Percentiles rank a stretch among this genome's conserved stretches.
phyloP scores from a whole-genome alignment of 805 yeast species.

The Nematodospora valgi region DNA sequence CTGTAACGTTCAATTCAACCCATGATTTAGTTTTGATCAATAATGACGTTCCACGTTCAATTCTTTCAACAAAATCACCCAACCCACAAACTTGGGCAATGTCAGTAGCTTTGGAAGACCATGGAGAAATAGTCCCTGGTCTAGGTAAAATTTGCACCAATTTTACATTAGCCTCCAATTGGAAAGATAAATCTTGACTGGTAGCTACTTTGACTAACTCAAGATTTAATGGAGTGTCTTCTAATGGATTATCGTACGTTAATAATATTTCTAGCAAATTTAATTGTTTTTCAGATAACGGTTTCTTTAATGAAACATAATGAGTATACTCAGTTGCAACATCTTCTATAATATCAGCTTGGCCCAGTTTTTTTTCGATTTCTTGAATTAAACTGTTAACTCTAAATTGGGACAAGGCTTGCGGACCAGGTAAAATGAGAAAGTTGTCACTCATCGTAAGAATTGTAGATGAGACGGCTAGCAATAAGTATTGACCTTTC shows the following conservation, averaged over 20 bases:
- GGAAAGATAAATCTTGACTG: conserved; percentile 15
- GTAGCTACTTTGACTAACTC: conserved; percentile 33
- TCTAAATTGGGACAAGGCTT: conserved; percentile 85
- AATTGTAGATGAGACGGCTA: no score
- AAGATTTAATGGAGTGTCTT: conserved; percentile 45
- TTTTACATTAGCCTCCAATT: no score
- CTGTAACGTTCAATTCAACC: conserved; percentile 54
- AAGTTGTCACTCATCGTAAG: conserved; percentile 25
- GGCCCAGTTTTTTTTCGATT: conserved; percentile 67
- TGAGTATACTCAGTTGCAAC: conserved; percentile 78
- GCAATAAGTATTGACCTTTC: no score
- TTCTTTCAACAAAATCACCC: conserved; percentile 63
- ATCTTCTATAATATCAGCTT: conserved; percentile 52
- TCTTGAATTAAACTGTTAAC: conserved; percentile 68
- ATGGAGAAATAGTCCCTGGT: conserved; percentile 95
- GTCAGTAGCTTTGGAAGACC: conserved; percentile 99
- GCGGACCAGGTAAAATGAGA: conserved; percentile 74
- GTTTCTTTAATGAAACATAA: conserved; percentile 59
- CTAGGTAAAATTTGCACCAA: conserved; percentile 83
- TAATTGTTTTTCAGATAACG: conserved; percentile 38
- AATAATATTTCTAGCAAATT: conserved; percentile 58
- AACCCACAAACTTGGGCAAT: conserved; percentile 88
- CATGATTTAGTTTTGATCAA: conserved; percentile 69
- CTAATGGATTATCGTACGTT: conserved; percentile 70
- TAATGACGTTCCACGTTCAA: conserved; percentile 87